A percentile compares a stretch with the other conserved stretches of the same genome.
These are phyloP conservation scores for Fraxinus platypoda DNA, from an alignment of 305 asterid species.

Conservation along the genomic window DNA sequence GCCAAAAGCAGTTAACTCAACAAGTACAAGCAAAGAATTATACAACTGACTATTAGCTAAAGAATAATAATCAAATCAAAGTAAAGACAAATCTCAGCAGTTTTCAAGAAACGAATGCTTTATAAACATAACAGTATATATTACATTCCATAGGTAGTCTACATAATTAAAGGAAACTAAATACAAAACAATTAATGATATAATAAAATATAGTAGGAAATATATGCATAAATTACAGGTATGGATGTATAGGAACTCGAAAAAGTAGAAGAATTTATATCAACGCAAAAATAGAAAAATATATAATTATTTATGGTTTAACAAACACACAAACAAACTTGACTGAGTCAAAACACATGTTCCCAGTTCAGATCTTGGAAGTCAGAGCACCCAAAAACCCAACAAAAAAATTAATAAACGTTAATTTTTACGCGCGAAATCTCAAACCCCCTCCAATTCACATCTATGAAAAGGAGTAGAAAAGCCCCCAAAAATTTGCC, in stretches of 20 bases:
- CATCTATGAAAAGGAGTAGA: conserved; percentile 13
- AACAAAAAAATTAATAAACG: conserved; percentile 21
- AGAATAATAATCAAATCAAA: conserved; percentile 23
- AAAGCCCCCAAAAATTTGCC: conserved; percentile 24
- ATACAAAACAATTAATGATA: conserved; percentile 24
- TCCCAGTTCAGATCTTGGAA: conserved; percentile 54
- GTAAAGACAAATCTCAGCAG: conserved; percentile 40
- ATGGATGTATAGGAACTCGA: conserved; percentile 16
- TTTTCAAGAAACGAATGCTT: conserved; percentile 30
- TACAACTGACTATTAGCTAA: conserved; percentile 15
- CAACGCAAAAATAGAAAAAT: conserved; percentile 22
- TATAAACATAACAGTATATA: conserved; percentile 18
- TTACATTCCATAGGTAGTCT: conserved; percentile 11
- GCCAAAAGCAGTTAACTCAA: conserved; percentile 25
- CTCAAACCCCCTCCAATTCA: conserved; percentile 37
- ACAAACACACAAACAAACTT: conserved; percentile 21
- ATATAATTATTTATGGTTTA: conserved; percentile 24
- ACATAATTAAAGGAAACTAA: conserved; percentile 22
- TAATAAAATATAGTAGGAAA: conserved; percentile 25
- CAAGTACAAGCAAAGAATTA: conserved; percentile 29
- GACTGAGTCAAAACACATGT: conserved; percentile 58
- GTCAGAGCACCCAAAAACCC: conserved; percentile 28
- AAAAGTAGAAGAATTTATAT: conserved; percentile 21
- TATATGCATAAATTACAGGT: conserved; percentile 11
- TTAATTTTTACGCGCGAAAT: conserved; percentile 58